These are phyloP conservation scores for Trametes polyzona DNA, from an alignment of 1,284 basidiomycete genomes.

Conservation along the genomic window DNA sequence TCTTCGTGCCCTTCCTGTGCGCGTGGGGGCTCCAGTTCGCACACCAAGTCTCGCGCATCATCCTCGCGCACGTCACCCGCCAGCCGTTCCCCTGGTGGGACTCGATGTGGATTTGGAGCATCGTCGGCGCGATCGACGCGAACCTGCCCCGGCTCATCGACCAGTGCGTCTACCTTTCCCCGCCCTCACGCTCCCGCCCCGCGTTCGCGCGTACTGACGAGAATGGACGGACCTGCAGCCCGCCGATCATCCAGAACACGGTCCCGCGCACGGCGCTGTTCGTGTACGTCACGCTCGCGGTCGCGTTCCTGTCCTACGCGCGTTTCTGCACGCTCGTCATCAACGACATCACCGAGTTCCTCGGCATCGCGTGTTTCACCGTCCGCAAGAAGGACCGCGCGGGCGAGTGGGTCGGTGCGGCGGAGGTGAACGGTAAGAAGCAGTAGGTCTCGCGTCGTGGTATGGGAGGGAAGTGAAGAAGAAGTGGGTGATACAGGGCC, in stretches of 20 bases:
- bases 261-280: slow-evolving; percentile 63
- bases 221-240: slow-evolving; percentile 39
- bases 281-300: slow-evolving; percentile 68
- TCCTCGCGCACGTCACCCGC: slow-evolving; percentile 91
- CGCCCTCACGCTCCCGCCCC: slow-evolving; percentile 9
- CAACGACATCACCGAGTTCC: slow-evolving; percentile 83
- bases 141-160: slow-evolving; percentile 73
- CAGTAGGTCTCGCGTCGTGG: slow-evolving; percentile 13
- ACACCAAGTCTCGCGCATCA: slow-evolving; percentile 90
- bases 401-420: slow-evolving; percentile 68
- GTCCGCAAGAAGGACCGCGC: slow-evolving; percentile 80
- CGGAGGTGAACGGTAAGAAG: slow-evolving; percentile 34
- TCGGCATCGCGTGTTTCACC: slow-evolving; percentile 91
- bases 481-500: neutral
- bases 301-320: slow-evolving; percentile 75
- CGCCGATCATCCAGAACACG: slow-evolving; percentile 72
- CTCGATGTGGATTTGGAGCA: slow-evolving; percentile 83
- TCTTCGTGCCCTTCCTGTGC: slow-evolving; percentile 86
- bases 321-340: slow-evolving; percentile 85
- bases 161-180: slow-evolving; percentile 49
- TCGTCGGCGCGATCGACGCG: slow-evolving; percentile 82
- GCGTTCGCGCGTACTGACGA: neutral
- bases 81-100: slow-evolving; percentile 89
- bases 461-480: neutral
- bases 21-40: slow-evolving; percentile 91